These are phyloP conservation scores for Neonectria sp. DNA, from an alignment of 2,329 filamentous ascomycete species.

Conservation along the genomic window DNA sequence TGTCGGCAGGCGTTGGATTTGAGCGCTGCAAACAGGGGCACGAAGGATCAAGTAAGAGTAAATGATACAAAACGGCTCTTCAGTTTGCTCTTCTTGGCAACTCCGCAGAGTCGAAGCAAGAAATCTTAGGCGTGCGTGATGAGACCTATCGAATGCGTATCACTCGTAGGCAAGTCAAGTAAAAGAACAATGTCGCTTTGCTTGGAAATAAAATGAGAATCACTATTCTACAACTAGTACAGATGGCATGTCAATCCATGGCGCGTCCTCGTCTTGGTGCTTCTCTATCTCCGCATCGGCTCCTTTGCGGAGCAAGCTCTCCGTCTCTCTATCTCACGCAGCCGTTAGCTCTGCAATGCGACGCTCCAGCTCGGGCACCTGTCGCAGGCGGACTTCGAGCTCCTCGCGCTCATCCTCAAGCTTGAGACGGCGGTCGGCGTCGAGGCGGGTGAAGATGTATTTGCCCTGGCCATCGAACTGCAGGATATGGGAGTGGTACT, in stretches of 20 bases:
- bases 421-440: constrained; percentile 87
- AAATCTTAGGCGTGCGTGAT: background rate
- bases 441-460: constrained; percentile 90
- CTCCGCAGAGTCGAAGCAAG: background rate
- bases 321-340: constrained; percentile 27
- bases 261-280: background rate
- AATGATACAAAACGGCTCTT: background rate
- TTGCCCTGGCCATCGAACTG: constrained; percentile 97
- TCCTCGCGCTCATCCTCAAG: constrained; percentile 98
- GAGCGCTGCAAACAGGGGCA: background rate
- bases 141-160: background rate
- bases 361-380: constrained; percentile 90
- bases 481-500: constrained; percentile 93
- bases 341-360: constrained; percentile 83
- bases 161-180: background rate
- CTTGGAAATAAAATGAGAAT: background rate
- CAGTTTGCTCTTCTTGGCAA: background rate
- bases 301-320: constrained; percentile 19
- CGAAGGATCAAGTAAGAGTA: background rate
- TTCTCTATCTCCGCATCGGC: background rate
- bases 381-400: constrained; percentile 85
- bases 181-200: constrained; percentile 1
- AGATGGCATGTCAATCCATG: constrained; percentile 5
- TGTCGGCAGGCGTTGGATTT: background rate
- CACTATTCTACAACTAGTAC: constrained; percentile 23